Evolutionary conservation across 768 basidiomycete genomes (phyloP), one percentile per base, ranked within the genome.

Genomic region (Amyloporia xantha): DNA sequence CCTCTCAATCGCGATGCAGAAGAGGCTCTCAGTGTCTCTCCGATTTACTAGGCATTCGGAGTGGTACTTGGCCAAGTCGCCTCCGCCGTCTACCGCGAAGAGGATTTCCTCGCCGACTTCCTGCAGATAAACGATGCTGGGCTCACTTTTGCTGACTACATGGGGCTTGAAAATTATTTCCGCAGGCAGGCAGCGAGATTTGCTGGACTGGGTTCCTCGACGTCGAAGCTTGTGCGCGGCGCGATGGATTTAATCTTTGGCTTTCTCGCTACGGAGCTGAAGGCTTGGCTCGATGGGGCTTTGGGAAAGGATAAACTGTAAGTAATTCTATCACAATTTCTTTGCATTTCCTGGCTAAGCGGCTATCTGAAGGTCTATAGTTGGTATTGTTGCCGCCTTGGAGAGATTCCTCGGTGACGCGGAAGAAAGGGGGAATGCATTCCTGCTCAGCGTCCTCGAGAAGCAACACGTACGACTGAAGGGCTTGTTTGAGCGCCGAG

Each of bases 211-310:
- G 81, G 79, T 50, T 74, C 75, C 47, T 67, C 79, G 5, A 92
- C 91, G 23, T 61, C 71, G 50, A 93, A 94, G 68, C 77, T 94
- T 7, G 78, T 93, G 25, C 81, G 91, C 17, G 84, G 84, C 2
- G 90, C 92, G 24, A 81, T 97, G 86, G 95, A 98, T 55, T 68
- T 95, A 45, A 92, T 97, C 45, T 98, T 97, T 64, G 92, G 93
- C 6, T 98, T 95, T 70, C 69, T 98, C 15, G 84, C 86, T 2
- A 71, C 74, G 1, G 93, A 95, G 62, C 49, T 97, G 52, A 90
- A 86, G 65, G 68, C 71, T 20, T 97, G 91, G 91, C 71, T 93
- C 12, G 94, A 98, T 55, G 73, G 65, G 15, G 86, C 87, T 0
- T 59, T 94, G 36, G 74, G 76, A 27, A 83, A 78, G 55, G 94